phyloP scores from a whole-genome alignment of 208 protist species.

The Trypanosoma scelopori region DNA sequence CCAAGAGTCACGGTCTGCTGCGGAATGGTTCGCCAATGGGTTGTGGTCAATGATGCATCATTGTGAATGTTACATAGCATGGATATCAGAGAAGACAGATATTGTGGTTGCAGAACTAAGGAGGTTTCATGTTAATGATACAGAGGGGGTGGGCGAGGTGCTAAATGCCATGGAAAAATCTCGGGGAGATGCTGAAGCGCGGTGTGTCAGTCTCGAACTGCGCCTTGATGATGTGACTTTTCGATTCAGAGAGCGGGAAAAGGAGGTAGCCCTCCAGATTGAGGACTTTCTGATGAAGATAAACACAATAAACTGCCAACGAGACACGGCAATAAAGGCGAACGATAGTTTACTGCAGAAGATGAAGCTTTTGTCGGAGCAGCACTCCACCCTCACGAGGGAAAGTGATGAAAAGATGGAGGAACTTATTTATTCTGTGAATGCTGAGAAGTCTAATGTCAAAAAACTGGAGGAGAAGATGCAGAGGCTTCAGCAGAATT shows the following conservation, averaged over 20 bases:
- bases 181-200: conserved; percentile 9
- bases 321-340: conserved; percentile 4
- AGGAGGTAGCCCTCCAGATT: background rate
- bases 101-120: conserved; percentile 3
- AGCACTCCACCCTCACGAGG: background rate
- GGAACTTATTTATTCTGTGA: conserved; percentile 17
- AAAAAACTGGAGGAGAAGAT: conserved; percentile 29
- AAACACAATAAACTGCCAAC: conserved; percentile 7
- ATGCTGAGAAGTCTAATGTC: conserved; percentile 24
- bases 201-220: conserved; percentile 2
- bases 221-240: conserved; percentile 2
- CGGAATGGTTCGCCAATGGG: background rate
- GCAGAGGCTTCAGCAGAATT: conserved; percentile 42
- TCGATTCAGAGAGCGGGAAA: conserved; percentile 2
- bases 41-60: conserved; percentile 1
- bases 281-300: conserved; percentile 19
- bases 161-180: conserved; percentile 3
- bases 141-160: background rate
- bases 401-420: conserved; percentile 11
- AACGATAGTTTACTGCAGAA: conserved; percentile 16
- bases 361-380: conserved; percentile 2
- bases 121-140: conserved; percentile 5
- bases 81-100: conserved; percentile 18
- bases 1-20: background rate
- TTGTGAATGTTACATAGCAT: conserved; percentile 11